Base-by-base conservation (phyloP, 768 basidiomycete species). In the Termitomyces sp. region DNA sequence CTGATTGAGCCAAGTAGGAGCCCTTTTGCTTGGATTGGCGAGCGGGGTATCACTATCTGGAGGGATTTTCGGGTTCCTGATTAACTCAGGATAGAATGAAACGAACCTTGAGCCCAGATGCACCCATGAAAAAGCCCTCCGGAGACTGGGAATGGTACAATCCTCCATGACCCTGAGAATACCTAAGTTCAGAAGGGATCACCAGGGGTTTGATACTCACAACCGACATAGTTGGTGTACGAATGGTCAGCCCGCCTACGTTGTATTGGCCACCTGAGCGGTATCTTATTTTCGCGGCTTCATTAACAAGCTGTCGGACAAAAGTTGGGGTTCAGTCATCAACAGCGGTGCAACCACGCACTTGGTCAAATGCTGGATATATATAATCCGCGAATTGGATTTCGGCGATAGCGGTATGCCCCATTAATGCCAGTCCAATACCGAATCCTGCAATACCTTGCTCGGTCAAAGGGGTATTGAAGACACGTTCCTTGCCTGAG, bases 381-480 rank as follows among this genome's bases (percentile, higher is more conserved):
- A 96, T 95, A 67, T 96, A 94, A 66, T 94, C 91, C 3, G 87
- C 83, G 58, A 94, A 94, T 66, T 92, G 89, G 57, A 97, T 91
- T 71, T 98, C 94, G 37, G 92, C 94, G 54, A 98, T 94, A 3
- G 94, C 91, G 3, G 91, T 93, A 58, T 94, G 94, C 0, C 94
- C 94, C 88, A 97, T 96, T 10, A 87, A 75, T 0, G 95, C 93
- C 57, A 95, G 70, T 14, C 95, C 94, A 47, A 97, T 91, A 2
- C 90, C 95, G 65, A 97, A 97, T 16, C 94, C 94, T 32, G 90
- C 94, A 56, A 98, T 96, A 9, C 94, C 94, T 71, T 94, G 92
- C 64, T 94, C 92, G 1, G 90, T 91, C 52, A 97, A 70, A 3
- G 94, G 94, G 0, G 94, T 98, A 69, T 98, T 97, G 72, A 98